These are phyloP conservation scores for Exophiala bonariae DNA, from an alignment of 2,329 filamentous ascomycete genomes.

Conservation along the genomic window DNA sequence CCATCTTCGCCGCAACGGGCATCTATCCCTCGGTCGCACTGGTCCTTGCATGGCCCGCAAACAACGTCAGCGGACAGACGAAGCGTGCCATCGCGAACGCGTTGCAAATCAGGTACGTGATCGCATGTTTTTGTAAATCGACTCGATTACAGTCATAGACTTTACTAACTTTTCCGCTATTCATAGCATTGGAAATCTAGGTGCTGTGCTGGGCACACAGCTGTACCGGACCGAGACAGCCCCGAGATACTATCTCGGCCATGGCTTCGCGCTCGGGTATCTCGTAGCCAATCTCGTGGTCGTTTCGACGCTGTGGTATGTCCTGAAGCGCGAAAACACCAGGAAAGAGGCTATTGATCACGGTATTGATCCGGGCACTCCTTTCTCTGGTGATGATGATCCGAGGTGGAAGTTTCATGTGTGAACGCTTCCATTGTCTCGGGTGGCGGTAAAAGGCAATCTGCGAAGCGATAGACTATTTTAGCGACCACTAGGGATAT, in stretches of 20 bases:
- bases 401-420: constrained; percentile 23
- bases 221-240: constrained; percentile 62
- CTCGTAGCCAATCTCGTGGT: constrained; percentile 59
- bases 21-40: constrained; percentile 62
- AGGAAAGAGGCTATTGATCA: constrained; percentile 24
- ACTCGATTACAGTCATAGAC: constrained; percentile 58
- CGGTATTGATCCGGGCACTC: constrained; percentile 16
- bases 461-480: too few species aligned
- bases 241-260: constrained; percentile 66
- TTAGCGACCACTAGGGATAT: too few species aligned
- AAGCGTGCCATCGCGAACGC: constrained; percentile 69
- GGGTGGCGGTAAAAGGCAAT: too few species aligned
- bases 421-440: constrained; percentile 2
- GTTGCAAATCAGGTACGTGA: constrained; percentile 71
- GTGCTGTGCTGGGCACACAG: constrained; percentile 60
- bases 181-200: too few species aligned
- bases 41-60: constrained; percentile 68
- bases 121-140: constrained; percentile 62
- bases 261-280: constrained; percentile 67
- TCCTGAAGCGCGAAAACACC: constrained; percentile 60
- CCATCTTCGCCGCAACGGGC: constrained; percentile 64
- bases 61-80: constrained; percentile 70
- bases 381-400: constrained; percentile 35
- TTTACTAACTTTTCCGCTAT: too few species aligned
- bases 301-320: constrained; percentile 52